Base-by-base conservation (phyloP, 2,329 filamentous ascomycete genomes). In the Thelonectria rubi region DNA sequence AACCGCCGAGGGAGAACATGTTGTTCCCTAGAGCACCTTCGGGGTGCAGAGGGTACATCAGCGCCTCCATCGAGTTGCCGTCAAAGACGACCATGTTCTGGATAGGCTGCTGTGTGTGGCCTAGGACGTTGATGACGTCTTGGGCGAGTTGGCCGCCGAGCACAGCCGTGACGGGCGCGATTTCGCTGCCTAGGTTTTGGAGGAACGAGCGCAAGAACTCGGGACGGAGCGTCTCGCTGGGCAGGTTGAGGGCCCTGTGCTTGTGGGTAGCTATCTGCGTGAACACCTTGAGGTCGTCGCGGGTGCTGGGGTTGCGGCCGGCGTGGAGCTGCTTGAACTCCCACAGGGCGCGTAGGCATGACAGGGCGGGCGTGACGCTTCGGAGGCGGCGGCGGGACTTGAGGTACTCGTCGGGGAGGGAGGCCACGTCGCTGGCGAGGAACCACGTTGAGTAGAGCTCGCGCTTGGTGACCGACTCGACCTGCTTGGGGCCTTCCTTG, bases 71-170 rank as follows among this genome's bases (percentile, higher is more conserved):
- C 47, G 84, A 86, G 69, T 92, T 91, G 14, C 94, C 94, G 75
- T 98, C 93, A 72, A 98, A 97, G 18, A 98, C 82, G 51, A 97
- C 86, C 75, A 97, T 88, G 76, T 99, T 99, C 79, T 99, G 95
- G 43, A 99, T 91, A 1, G 95, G 95, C 77, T 97, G 95, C 79
- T 98, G 93, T 42, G 91, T 88, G 74, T 91, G 88, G 50, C 94
- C 93, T 6, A 98, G 85, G 32, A 97, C 94, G 72, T 98, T 98
- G 79, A 99, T 98, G 53, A 97, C 93, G 74, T 99, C 95, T 78
- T 99, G 95, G 1, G 94, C 93, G 15, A 99, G 84, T 75, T 94
- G 88, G 10, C 94, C 95, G 50, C 95, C 95, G 11, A 99, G 82
- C 60, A 97, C 92, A 2, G 95, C 94, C 0, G 92, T 90, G 9